Evolutionary conservation across 23 red algal genomes (phyloP), one percentile per base, ranked within the genome.

Genomic region (Agarophyton chilense): DNA sequence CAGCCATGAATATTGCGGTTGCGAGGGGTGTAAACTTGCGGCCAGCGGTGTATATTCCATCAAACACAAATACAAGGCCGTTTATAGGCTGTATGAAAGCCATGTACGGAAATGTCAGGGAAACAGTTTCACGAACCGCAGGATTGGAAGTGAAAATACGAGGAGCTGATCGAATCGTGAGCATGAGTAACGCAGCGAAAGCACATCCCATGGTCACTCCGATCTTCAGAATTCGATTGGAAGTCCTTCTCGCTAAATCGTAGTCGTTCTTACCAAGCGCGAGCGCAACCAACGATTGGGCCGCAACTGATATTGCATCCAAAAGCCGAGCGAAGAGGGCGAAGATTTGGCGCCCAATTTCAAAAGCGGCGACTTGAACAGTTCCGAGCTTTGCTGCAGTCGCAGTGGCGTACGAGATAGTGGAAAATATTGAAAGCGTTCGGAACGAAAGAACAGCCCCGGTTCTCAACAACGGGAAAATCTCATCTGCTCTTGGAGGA

Each of bases 231-330:
- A 98, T 79, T 35, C 93, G 78, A 31, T 82, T 89, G 16, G 84
- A 70, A 32, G 77, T 82, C 44, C 52, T 81, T 52, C 93, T 61
- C 7, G 93, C 93, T 22, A 82, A 71, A 18, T 13, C 13, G 65
- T 82, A 90, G 47, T 95, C 82, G 52, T 76, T 76, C 51, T 86
- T 65, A 2, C 95, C 95, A 1, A 98, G 61, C 11, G 87, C 91
- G 35, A 93, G 61, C 19, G 95, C 87, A 13, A 98, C 88, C 54
- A 98, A 65, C 14, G 95, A 89, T 79, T 98, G 95, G 1, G 95
- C 95, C 24, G 95, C 95, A 39, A 98, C 95, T 16, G 90, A 94
- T 36, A 98, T 84, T 47, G 95, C 85, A 71, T 98, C 95, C n/a
- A 93, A 56, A 18, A 98, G 80, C 25, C 85, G 84, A 35, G 95